Percentiles rank a stretch among this genome's conserved stretches.
Evolutionary conservation across 2,329 filamentous ascomycete genomes (phyloP).

Genomic region (Pyrenochaeta sp.): DNA sequence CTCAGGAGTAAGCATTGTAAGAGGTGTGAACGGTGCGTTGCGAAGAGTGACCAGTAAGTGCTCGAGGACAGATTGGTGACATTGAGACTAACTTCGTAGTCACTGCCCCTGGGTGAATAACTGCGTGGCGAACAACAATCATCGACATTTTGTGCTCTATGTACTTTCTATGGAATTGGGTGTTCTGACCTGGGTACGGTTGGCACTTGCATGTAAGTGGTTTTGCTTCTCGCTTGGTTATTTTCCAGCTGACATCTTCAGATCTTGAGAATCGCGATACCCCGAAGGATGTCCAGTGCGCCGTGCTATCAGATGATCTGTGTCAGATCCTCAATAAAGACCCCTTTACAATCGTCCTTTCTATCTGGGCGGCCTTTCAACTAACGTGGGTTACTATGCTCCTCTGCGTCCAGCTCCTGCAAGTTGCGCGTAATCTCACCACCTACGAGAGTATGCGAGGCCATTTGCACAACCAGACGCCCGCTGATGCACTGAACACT

Average conservation of each 20-base stretch:
- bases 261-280: slow-evolving; percentile 70
- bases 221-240: background rate
- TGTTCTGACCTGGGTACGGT: slow-evolving; percentile 74
- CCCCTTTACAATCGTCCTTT: slow-evolving; percentile 81
- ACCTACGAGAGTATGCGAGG: slow-evolving; percentile 97
- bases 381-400: slow-evolving; percentile 98
- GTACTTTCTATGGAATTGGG: slow-evolving; percentile 79
- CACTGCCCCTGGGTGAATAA: slow-evolving; percentile 99
- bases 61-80: background rate
- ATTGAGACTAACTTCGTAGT: slow-evolving; percentile 57
- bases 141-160: slow-evolving; percentile 94
- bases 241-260: slow-evolving; percentile 49
- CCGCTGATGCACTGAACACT: slow-evolving; percentile 70
- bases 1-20: slow-evolving; percentile 96
- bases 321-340: slow-evolving; percentile 83
- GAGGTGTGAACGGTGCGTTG: slow-evolving; percentile 88
- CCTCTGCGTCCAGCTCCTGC: slow-evolving; percentile 89
- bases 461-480: slow-evolving; percentile 67
- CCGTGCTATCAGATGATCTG: slow-evolving; percentile 75
- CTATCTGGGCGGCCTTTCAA: slow-evolving; percentile 82
- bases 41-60: slow-evolving; percentile 93
- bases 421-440: slow-evolving; percentile 90
- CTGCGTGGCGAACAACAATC: slow-evolving; percentile 94
- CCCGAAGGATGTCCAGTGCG: slow-evolving; percentile 66
- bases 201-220: slow-evolving; percentile 75